Evolutionary conservation across 2,329 filamentous ascomycete species (phyloP), one percentile per base, ranked within the genome.

Genomic region (Ceratocystis harringtonii): DNA sequence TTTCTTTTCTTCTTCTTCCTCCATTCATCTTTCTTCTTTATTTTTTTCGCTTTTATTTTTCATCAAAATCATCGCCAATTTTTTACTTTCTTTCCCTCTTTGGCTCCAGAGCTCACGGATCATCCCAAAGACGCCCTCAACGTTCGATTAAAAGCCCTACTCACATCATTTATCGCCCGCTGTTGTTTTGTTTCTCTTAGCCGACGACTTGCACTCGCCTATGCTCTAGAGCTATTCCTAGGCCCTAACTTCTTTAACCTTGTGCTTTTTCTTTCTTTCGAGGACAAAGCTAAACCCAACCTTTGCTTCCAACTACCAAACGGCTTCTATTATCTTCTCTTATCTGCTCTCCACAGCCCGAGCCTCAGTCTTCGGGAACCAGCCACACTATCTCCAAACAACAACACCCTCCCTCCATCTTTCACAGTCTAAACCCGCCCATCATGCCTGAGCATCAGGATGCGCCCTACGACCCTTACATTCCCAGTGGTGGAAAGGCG

Each of bases 381-480:
- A 25, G 52, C 25, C 19, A 28, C 32, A 44, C n/a, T 58, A 50
- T 58, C 48, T 28, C 41, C 19, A 36, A 10, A 32, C 45, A 44
- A 45, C 22, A 63, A 28, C 22, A 32, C n/a, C 8, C 19, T 6
- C 36, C 41, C 36, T 58, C 19, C 63, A 19, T 19, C 17, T 22
- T 63, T 52, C 58, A 65, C 22, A 61, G 61, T 28, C 50, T 17
- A 60, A 43, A 61, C 43, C 60, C 57, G 45, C 48, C 57, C 71
- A 76, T 69, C 71, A 84, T 84, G 81, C 76, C 81, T 70, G 77
- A 77, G 72, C 62, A 61, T 48, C 76, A 79, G 70, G 79, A 82
- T 67, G 77, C 81, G 74, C 89, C 89, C 70, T 95, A 95, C 77
- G 90, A 95, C 78, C 90, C 90, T 69, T 95, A 94, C 78, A 92